Base-by-base conservation (phyloP, 768 basidiomycete species). In the Tremella fuciformis region DNA sequence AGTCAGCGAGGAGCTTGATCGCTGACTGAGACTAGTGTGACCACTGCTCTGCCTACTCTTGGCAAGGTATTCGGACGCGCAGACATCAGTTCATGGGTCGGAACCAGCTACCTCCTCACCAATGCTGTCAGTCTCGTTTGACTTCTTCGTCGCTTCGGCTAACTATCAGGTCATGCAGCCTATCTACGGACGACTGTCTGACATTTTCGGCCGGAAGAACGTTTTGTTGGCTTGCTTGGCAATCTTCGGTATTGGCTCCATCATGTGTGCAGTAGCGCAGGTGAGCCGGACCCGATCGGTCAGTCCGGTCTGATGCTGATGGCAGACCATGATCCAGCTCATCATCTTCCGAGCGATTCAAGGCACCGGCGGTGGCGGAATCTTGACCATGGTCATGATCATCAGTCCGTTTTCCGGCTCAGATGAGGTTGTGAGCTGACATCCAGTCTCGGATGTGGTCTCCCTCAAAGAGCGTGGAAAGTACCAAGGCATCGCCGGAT, bases 31-130 rank as follows among this genome's bases (percentile, higher is more conserved):
- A n/a, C n/a, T 42, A 76, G 75, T 49, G 83, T 88, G 8, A 85
- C 86, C 0, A 88, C 87, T 0, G 84, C 86, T 1, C 77, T 89
- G n/a, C 86, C 87, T 0, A 86, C 84, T 0, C 83, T 89, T 48
- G 84, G 86, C 3, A 66, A 81, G 19, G 81, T 82, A 2, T 88
- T 88, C 75, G 79, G 84, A 53, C 84, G 86, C 0, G 84, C 85
- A 2, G 80, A 83, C 2, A 80, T 85, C 22, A 78, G 80, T 22
- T 85, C 84, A 4, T 88, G 86, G 87, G 86, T 88, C 1, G 87
- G 86, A 0, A 86, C 86, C 0, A 82, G 83, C 0, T 88, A 88
- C 66, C 80, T 89, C 34, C 78, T 87, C 49, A 87, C 86, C 1
- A 70, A 70, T 3, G 72, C 69, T 0, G 66, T 72, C 24, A 62